A percentile compares a stretch with the other conserved stretches of the same genome.
Conservation (phyloP, 176 grass and related monocot species). For the barley (Hordeum vulgare) region DNA sequence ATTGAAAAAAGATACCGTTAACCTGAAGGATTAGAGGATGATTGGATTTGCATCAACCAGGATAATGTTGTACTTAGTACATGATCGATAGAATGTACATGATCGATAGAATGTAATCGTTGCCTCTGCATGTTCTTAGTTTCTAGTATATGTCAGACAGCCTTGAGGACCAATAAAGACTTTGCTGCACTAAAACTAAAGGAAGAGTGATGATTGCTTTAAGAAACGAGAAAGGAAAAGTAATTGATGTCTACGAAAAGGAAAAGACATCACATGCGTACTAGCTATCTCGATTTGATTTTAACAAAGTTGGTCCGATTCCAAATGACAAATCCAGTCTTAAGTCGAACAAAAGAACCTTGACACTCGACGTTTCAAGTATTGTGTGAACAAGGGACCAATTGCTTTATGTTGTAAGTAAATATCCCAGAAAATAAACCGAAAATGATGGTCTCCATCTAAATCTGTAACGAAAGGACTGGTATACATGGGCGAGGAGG, state of each 20-base stretch:
- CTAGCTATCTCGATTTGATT: conserved; percentile 10
- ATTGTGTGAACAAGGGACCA: not conserved
- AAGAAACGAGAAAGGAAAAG: not conserved
- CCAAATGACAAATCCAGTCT: not conserved
- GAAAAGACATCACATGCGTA: conserved; percentile 8
- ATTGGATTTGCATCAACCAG: not conserved
- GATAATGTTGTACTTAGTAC: not conserved
- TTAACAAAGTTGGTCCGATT: conserved; percentile 24
- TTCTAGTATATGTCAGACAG: not conserved
- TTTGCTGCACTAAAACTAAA: not conserved
- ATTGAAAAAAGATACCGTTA: not conserved
- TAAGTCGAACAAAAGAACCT: conserved; percentile 5
- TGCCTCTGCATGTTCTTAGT: not conserved
- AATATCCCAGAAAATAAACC: not conserved
- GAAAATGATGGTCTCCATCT: not conserved
- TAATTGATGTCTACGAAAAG: not conserved
- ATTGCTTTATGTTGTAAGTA: not conserved
- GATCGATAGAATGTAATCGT: not conserved
- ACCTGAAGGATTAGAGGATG: not conserved
- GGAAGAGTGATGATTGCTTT: conserved; percentile 11
- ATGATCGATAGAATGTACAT: not conserved
- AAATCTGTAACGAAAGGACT: not conserved
- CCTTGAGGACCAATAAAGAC: not conserved
- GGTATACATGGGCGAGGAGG: not conserved
- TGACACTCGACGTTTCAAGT: not conserved